These are phyloP conservation scores for Camelina hispida DNA, from an alignment of 345 rosid genomes.

Conservation along the genomic window DNA sequence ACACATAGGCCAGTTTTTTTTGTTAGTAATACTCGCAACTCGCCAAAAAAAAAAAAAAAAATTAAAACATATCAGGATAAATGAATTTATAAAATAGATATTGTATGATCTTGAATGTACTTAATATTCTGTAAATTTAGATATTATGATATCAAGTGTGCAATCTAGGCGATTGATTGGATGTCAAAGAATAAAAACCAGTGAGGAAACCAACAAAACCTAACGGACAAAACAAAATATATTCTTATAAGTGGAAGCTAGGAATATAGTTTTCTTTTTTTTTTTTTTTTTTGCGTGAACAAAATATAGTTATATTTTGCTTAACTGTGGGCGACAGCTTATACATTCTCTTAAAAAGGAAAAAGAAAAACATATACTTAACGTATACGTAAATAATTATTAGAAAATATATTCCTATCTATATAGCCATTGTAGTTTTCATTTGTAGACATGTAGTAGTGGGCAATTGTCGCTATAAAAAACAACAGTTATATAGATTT, in stretches of 20 bases:
- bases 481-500: no score
- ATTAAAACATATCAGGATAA: no score
- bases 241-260: constrained; percentile 37
- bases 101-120: constrained; percentile 31
- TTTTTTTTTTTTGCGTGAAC: neutral
- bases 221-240: constrained; percentile 43
- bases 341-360: constrained; percentile 25
- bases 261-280: neutral
- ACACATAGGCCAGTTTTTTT: no score
- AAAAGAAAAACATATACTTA: neutral
- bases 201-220: constrained; percentile 49
- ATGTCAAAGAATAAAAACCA: constrained; percentile 44
- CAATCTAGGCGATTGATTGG: constrained; percentile 36
- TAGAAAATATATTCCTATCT: neutral
- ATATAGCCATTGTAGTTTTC: neutral
- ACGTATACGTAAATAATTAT: neutral
- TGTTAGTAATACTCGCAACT: no score
- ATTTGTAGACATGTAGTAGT: no score
- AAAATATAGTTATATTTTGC: constrained; percentile 19
- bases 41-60: no score
- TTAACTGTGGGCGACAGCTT: constrained; percentile 42
- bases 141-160: constrained; percentile 34
- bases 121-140: constrained; percentile 24
- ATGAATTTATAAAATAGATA: neutral
- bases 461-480: no score